Evolutionary conservation across 164 flowering plant species (phyloP).

Genomic region (Nelumbo lutea): DNA sequence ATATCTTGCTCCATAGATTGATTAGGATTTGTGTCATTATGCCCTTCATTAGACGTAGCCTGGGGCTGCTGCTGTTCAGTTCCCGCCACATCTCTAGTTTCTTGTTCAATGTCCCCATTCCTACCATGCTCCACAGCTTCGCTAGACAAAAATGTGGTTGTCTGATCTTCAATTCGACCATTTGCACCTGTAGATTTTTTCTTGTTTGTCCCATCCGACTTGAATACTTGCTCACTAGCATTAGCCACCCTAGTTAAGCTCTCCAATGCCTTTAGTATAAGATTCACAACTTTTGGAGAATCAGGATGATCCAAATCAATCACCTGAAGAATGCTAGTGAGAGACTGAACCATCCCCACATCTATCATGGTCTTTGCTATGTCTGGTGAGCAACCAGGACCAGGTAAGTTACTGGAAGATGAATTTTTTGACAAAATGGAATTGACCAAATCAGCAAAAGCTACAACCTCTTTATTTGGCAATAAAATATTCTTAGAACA

Average conservation of each 20-base stretch:
- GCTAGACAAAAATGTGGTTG: slow-evolving; percentile 20
- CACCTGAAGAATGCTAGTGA: slow-evolving; percentile 64
- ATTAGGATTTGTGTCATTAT: slow-evolving; percentile 28
- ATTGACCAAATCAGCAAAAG: slow-evolving; percentile 71
- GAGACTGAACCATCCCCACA: slow-evolving; percentile 67
- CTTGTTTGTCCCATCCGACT: slow-evolving; percentile 58
- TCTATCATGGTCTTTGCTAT: slow-evolving; percentile 87
- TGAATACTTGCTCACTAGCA: slow-evolving; percentile 65
- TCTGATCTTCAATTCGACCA: slow-evolving; percentile 55
- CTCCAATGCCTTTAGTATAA: slow-evolving; percentile 77
- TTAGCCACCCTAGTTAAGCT: slow-evolving; percentile 86
- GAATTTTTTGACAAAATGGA: slow-evolving; percentile 78
- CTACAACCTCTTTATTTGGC: slow-evolving; percentile 62
- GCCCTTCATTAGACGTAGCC: slow-evolving; percentile 34
- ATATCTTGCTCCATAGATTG: slow-evolving; percentile 48
- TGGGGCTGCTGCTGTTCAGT: slow-evolving; percentile 33
- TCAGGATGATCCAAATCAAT: slow-evolving; percentile 91
- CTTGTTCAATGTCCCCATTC: slow-evolving; percentile 31
- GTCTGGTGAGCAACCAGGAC: slow-evolving; percentile 85
- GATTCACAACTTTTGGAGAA: slow-evolving; percentile 73
- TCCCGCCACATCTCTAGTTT: slow-evolving; percentile 23
- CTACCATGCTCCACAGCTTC: slow-evolving; percentile 35
- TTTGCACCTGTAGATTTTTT: slow-evolving; percentile 39
- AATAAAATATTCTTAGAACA: slow-evolving; percentile 41
- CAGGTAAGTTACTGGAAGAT: slow-evolving; percentile 61